These are phyloP conservation scores for Samsoniella hepiali DNA, from an alignment of 2,329 filamentous ascomycete genomes.

Conservation along the genomic window DNA sequence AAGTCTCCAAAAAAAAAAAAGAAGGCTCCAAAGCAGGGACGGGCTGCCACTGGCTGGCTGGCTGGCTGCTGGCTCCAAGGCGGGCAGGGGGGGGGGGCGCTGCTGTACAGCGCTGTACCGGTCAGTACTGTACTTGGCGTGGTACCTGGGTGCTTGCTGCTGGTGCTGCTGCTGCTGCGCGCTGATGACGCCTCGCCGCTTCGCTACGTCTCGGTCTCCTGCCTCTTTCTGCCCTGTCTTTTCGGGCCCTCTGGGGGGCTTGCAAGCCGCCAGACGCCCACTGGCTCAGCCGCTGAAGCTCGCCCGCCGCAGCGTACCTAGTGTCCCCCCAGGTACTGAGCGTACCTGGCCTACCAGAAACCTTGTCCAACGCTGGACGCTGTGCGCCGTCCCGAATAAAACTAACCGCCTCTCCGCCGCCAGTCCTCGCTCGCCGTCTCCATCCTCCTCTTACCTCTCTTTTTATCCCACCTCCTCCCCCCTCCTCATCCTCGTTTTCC, in stretches of 20 bases:
- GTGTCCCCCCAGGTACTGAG: too few species aligned
- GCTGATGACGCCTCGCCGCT: too few species aligned
- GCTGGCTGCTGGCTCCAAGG: neutral
- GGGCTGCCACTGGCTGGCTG: neutral
- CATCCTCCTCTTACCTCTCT: conserved; percentile 53
- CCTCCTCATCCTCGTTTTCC: conserved; percentile 29
- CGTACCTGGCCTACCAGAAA: too few species aligned
- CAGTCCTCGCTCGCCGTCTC: conserved; percentile 41
- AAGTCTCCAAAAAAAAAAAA: conserved; percentile 8
- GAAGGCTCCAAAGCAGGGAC: conserved; percentile 11
- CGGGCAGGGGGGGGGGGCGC: neutral
- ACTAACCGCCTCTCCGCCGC: conserved; percentile 18
- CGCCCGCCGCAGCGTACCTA: too few species aligned
- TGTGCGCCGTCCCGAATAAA: conserved; percentile 12
- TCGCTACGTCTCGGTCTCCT: neutral
- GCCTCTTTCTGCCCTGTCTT: too few species aligned
- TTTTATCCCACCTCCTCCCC: conserved; percentile 38
- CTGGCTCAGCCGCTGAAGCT: too few species aligned
- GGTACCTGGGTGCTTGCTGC: neutral
- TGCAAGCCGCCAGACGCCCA: too few species aligned
- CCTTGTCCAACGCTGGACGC: neutral
- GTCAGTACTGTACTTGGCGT: neutral
- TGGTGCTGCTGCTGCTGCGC: neutral
- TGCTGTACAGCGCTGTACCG: neutral
- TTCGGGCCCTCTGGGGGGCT: neutral